Evolutionary conservation across 2,329 filamentous ascomycete species (phyloP).

Genomic region (Penicillium griseofulvum): DNA sequence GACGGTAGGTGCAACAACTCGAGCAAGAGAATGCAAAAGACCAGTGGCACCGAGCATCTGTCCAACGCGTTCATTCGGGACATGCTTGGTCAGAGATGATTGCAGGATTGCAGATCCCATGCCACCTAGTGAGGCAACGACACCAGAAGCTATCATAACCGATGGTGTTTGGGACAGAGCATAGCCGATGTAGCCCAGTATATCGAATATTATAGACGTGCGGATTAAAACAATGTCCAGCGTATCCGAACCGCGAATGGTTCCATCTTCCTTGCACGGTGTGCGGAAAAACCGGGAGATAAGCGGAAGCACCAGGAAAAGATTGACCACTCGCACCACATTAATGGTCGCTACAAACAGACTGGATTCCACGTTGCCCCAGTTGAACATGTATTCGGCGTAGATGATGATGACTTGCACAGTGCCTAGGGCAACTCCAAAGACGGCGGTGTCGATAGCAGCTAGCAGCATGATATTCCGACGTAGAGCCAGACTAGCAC

Average conservation of each 20-base stretch:
- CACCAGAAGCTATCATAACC: slow-evolving; percentile 69
- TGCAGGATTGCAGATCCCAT: slow-evolving; percentile 83
- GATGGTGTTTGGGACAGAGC: slow-evolving; percentile 60
- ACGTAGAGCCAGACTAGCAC: slow-evolving; percentile 61
- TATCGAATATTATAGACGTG: slow-evolving; percentile 70
- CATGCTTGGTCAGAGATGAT: slow-evolving; percentile 83
- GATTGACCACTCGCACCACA: slow-evolving; percentile 68
- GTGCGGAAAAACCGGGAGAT: slow-evolving; percentile 72
- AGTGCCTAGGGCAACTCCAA: slow-evolving; percentile 77
- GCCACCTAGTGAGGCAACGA: slow-evolving; percentile 74
- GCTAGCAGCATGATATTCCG: slow-evolving; percentile 81
- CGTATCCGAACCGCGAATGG: slow-evolving; percentile 67
- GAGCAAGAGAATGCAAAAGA: slow-evolving; percentile 75
- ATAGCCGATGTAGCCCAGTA: slow-evolving; percentile 74
- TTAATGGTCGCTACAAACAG: slow-evolving; percentile 80
- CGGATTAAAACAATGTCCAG: slow-evolving; percentile 78
- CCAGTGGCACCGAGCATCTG: slow-evolving; percentile 87
- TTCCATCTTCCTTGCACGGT: slow-evolving; percentile 37
- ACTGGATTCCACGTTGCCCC: slow-evolving; percentile 77
- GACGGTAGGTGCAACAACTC: slow-evolving; percentile 73
- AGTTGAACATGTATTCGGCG: slow-evolving; percentile 73
- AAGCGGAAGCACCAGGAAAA: slow-evolving; percentile 72
- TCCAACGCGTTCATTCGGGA: slow-evolving; percentile 76
- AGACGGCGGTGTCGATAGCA: slow-evolving; percentile 74
- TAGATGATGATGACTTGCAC: slow-evolving; percentile 84